Base-by-base conservation (phyloP, 23 red algal species). In the Rhodosorus marinus region DNA sequence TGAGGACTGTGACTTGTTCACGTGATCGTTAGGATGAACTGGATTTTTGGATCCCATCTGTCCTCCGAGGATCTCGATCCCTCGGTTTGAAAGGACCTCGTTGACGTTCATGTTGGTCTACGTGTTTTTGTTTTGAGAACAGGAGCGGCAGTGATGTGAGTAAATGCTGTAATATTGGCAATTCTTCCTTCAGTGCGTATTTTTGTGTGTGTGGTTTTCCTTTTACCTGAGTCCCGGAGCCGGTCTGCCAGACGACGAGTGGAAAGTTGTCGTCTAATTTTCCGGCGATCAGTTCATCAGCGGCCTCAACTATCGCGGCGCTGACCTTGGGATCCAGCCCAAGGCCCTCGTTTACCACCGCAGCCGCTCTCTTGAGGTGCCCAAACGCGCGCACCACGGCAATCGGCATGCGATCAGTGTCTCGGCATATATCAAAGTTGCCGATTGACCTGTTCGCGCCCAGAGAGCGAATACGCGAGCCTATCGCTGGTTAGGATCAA, bases 81-180 rank as follows among this genome's bases (percentile, higher is more conserved):
- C 90, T 23, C 90, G 52, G 58, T 98, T 98, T 17, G 68, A 69
- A 14, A 98, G 66, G 0, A 98, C 90, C 66, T 98, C 90, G 64
- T 98, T 98, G 48, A 70, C 66, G 66, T 98, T 98, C 90, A 98
- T 98, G 46, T 98, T 98, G 62, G 55, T 74, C 53, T 98, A 80
- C n/a, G n/a, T n/a, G n/a, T n/a, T n/a, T n/a, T n/a, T n/a, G n/a
- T n/a, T n/a, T n/a, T n/a, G n/a, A n/a, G n/a, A n/a, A n/a, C n/a
- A n/a, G n/a, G n/a, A n/a, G n/a, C n/a, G n/a, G n/a, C n/a, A n/a
- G n/a, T n/a, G n/a, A n/a, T n/a, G n/a, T n/a, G n/a, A n/a, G n/a
- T n/a, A n/a, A n/a, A n/a, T n/a, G n/a, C n/a, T n/a, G n/a, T n/a
- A n/a, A n/a, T n/a, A n/a, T n/a, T n/a, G n/a, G n/a, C n/a, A n/a